Percentiles rank a stretch among this genome's conserved stretches.
These are phyloP conservation scores for Dacryopinax spathularia DNA, from an alignment of 768 basidiomycete genomes.

Conservation along the genomic window DNA sequence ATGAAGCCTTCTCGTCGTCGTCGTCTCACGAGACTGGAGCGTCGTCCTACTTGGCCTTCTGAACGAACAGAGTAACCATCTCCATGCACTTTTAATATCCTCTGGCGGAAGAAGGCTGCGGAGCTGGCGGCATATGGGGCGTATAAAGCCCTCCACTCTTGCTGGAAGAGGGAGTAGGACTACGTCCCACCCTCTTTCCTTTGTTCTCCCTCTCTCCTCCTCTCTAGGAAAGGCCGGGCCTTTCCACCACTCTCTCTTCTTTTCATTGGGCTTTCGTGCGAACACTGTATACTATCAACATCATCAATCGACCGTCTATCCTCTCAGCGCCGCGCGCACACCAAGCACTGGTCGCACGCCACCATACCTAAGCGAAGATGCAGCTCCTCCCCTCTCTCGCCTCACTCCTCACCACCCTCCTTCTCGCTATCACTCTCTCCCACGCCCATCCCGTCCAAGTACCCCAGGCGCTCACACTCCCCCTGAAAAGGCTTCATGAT, in stretches of 20 bases:
- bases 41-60: too few species aligned
- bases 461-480: slow-evolving; percentile 24
- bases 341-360: slow-evolving; percentile 4
- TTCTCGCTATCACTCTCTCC: slow-evolving; percentile 26
- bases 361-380: slow-evolving; percentile 30
- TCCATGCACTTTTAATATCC: too few species aligned
- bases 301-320: slow-evolving; percentile 12
- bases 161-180: not conserved
- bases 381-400: slow-evolving; percentile 39
- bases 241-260: not conserved
- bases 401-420: slow-evolving; percentile 39
- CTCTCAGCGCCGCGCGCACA: slow-evolving; percentile 17
- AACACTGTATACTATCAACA: slow-evolving; percentile 1
- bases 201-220: slow-evolving; percentile 20
- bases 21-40: too few species aligned
- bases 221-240: slow-evolving; percentile 6
- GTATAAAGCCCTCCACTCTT: not conserved
- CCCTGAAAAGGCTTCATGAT: slow-evolving; percentile 28
- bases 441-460: not conserved
- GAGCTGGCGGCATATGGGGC: not conserved
- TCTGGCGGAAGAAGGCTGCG: too few species aligned
- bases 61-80: too few species aligned
- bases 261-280: slow-evolving; percentile 2
- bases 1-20: too few species aligned
- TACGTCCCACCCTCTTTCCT: not conserved